Evolutionary conservation across 768 basidiomycete species (phyloP).

Genomic region (Termitomyces sp.): DNA sequence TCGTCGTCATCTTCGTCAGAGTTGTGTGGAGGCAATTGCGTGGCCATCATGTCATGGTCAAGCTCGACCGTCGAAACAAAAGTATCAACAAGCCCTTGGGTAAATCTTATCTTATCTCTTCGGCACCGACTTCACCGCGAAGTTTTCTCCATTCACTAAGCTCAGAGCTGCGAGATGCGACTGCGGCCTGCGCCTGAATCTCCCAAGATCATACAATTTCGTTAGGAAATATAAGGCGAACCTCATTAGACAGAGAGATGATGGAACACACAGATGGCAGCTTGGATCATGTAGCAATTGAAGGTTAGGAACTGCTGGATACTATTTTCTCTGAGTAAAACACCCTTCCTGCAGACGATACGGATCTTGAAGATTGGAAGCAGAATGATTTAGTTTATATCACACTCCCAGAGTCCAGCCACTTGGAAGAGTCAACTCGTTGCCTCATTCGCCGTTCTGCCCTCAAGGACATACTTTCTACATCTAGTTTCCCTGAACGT

Average conservation of each 20-base stretch:
- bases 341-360: not conserved
- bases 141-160: too few species aligned
- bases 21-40: constrained; percentile 11
- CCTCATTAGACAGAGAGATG: not conserved
- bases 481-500: constrained; percentile 8
- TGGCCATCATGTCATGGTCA: constrained; percentile 10
- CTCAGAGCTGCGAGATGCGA: too few species aligned
- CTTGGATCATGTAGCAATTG: not conserved
- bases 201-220: too few species aligned
- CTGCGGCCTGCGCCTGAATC: too few species aligned
- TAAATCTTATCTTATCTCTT: not conserved
- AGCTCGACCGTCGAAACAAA: not conserved
- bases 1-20: constrained; percentile 72
- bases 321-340: not conserved
- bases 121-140: too few species aligned
- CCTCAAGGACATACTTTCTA: constrained; percentile 7
- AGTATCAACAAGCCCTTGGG: not conserved
- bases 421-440: constrained; percentile 11
- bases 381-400: constrained; percentile 10
- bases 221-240: not conserved
- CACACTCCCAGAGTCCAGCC: constrained; percentile 5
- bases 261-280: not conserved
- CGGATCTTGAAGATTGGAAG: constrained; percentile 3
- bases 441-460: constrained; percentile 11
- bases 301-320: not conserved